These are phyloP conservation scores for Scedosporium dehoogii DNA, from an alignment of 2,329 filamentous ascomycete species.

Conservation along the genomic window DNA sequence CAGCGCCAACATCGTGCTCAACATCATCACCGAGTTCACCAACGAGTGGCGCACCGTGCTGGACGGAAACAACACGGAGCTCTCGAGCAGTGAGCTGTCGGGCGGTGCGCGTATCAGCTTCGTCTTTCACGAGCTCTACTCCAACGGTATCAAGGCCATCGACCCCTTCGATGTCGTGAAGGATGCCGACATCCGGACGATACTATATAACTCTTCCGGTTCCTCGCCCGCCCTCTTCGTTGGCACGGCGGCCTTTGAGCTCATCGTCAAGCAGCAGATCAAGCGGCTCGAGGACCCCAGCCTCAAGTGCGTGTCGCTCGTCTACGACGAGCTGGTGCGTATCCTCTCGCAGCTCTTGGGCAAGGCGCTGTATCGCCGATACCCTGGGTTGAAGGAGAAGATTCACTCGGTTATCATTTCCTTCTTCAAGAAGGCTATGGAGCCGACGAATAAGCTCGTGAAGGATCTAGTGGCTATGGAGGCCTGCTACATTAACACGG, in stretches of 20 bases:
- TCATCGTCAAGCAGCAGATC: slow-evolving; percentile 98
- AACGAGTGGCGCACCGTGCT: slow-evolving; percentile 95
- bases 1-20: slow-evolving; percentile 90
- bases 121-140: slow-evolving; percentile 97
- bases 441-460: slow-evolving; percentile 95
- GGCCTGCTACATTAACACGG: slow-evolving; percentile 95
- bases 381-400: slow-evolving; percentile 93
- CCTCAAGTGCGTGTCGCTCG: slow-evolving; percentile 91
- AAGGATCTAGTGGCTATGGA: slow-evolving; percentile 92
- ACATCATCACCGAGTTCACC: slow-evolving; percentile 98
- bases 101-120: slow-evolving; percentile 98
- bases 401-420: slow-evolving; percentile 83
- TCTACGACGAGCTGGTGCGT: slow-evolving; percentile 94
- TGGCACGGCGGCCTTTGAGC: slow-evolving; percentile 93
- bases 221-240: slow-evolving; percentile 95
- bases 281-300: slow-evolving; percentile 92
- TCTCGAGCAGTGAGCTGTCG: slow-evolving; percentile 88
- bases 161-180: slow-evolving; percentile 97
- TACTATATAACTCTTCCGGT: slow-evolving; percentile 98
- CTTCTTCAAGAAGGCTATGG: slow-evolving; percentile 98
- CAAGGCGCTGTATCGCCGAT: slow-evolving; percentile 85
- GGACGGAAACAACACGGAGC: slow-evolving; percentile 92
- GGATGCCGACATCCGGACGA: slow-evolving; percentile 92
- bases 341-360: slow-evolving; percentile 83
- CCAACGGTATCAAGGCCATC: slow-evolving; percentile 93